phyloP scores from a whole-genome alignment of 495 filamentous ascomycete species.

The Podospora sp. region DNA sequence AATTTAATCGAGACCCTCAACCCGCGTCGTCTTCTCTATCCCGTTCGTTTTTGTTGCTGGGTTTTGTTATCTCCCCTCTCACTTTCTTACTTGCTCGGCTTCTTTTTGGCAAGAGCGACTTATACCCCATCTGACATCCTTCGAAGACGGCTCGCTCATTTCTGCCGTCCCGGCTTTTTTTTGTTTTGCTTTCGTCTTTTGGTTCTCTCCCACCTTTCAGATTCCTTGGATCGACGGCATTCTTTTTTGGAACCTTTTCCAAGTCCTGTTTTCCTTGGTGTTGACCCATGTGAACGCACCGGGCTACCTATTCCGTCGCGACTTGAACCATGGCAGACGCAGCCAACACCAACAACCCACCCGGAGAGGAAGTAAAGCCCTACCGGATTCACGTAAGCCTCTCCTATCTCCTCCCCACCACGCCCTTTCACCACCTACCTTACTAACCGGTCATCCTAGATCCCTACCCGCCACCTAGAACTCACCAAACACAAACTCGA shows the following conservation, averaged over 20 bases:
- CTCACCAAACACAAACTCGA: conserved; percentile 59
- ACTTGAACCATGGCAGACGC: conserved; percentile 4
- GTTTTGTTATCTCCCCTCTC: not conserved
- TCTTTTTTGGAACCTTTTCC: not conserved
- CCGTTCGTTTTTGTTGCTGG: not conserved
- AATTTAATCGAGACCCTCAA: conserved; percentile 9
- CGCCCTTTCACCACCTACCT: not conserved
- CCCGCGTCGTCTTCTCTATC: not conserved
- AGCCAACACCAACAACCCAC: conserved; percentile 10
- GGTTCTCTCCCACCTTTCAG: not conserved
- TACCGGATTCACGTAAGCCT: conserved; percentile 54
- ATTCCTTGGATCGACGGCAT: not conserved
- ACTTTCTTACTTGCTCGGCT: not conserved
- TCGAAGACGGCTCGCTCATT: not conserved
- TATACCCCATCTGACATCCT: not conserved
- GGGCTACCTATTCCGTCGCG: not conserved
- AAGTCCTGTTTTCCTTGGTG: not conserved
- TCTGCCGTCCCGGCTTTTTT: not conserved
- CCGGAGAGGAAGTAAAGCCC: conserved; percentile 45
- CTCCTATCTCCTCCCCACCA: conserved; percentile 19
- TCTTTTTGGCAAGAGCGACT: not conserved
- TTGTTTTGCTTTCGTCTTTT: not conserved
- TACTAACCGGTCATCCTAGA: conserved; percentile 35
- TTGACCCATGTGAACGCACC: not conserved
- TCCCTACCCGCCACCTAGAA: conserved; percentile 54